Evolutionary conservation across 2,329 filamentous ascomycete genomes (phyloP).

Genomic region (Aspergillus brunneoviolaceus): DNA sequence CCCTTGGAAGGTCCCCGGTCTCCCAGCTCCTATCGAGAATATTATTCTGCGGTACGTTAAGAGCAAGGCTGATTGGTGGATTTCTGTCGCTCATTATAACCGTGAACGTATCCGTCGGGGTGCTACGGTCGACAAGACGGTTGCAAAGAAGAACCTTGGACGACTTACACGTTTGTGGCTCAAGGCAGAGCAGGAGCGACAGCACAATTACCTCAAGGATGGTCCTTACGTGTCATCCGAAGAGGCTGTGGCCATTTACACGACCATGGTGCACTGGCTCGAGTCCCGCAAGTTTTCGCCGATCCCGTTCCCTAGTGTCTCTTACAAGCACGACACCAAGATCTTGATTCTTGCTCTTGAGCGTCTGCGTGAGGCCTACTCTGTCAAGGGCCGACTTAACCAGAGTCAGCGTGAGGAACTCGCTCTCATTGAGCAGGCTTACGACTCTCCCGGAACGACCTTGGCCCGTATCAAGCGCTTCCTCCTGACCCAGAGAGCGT

Average conservation of each 20-base stretch:
- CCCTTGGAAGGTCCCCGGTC: conserved; percentile 96
- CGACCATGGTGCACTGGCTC: conserved; percentile 97
- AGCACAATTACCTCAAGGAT: conserved; percentile 99
- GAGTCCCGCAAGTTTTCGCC: conserved; percentile 98
- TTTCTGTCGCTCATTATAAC: conserved; percentile 98
- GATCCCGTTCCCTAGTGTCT: conserved; percentile 97
- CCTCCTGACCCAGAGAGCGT: conserved; percentile 91
- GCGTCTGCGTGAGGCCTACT: conserved; percentile 90
- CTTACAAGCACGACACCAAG: conserved; percentile 99
- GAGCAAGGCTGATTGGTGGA: conserved; percentile 99
- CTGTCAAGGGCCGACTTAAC: conserved; percentile 93
- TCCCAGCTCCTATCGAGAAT: conserved; percentile 96
- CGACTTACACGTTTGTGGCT: conserved; percentile 93
- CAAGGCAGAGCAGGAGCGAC: conserved; percentile 95
- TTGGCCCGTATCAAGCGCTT: conserved; percentile 96
- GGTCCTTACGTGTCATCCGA: conserved; percentile 97
- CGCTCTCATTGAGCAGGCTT: conserved; percentile 95
- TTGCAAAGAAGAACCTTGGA: conserved; percentile 98
- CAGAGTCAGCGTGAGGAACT: conserved; percentile 97
- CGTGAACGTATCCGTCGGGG: conserved; percentile 93
- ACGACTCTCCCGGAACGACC: conserved; percentile 95
- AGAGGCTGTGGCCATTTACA: conserved; percentile 98
- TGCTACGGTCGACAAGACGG: conserved; percentile 97
- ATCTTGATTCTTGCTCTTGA: conserved; percentile 95
- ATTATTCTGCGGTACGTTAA: conserved; percentile 98